Percentiles rank a stretch among this genome's conserved stretches.
These are phyloP conservation scores for Fusarium beomiforme DNA, from an alignment of 2,329 filamentous ascomycete species.

Conservation along the genomic window DNA sequence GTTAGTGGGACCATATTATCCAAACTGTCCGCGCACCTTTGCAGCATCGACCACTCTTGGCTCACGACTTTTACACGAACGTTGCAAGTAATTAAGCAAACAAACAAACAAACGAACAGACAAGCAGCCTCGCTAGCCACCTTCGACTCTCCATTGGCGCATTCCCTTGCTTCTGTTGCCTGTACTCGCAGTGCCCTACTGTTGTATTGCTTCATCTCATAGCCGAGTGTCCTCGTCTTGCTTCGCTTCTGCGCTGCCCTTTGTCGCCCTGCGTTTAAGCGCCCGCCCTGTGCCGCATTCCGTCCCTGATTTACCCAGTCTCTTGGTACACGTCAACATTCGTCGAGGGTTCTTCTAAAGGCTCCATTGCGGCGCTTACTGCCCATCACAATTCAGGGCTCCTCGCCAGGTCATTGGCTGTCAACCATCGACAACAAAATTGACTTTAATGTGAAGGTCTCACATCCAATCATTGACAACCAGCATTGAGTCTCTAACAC, in stretches of 20 bases:
- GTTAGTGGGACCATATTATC: constrained; percentile 14
- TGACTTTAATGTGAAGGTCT: constrained; percentile 32
- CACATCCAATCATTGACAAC: constrained; percentile 29
- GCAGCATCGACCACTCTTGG: constrained; percentile 33
- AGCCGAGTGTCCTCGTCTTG: constrained; percentile 19
- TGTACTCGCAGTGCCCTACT: not conserved
- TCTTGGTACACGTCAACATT: constrained; percentile 28
- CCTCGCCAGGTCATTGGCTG: constrained; percentile 31
- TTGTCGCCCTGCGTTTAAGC: constrained; percentile 28
- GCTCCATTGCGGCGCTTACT: constrained; percentile 40
- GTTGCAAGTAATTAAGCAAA: constrained; percentile 21
- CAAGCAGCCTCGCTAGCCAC: constrained; percentile 30
- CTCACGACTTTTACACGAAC: constrained; percentile 25
- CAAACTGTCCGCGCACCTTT: constrained; percentile 5
- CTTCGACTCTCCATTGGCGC: constrained; percentile 17
- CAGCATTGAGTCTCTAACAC: constrained; percentile 21
- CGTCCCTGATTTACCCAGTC: constrained; percentile 24
- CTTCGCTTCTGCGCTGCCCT: constrained; percentile 12
- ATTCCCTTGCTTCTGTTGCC: not conserved
- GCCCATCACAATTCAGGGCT: constrained; percentile 14
- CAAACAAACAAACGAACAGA: constrained; percentile 3
- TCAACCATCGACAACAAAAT: constrained; percentile 9
- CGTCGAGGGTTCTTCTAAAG: constrained; percentile 21
- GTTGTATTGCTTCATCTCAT: constrained; percentile 22
- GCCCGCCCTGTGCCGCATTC: constrained; percentile 37